Evolutionary conservation across 2,329 filamentous ascomycete genomes (phyloP), one percentile per base, ranked within the genome.

Genomic region (Monilinia polystroma): DNA sequence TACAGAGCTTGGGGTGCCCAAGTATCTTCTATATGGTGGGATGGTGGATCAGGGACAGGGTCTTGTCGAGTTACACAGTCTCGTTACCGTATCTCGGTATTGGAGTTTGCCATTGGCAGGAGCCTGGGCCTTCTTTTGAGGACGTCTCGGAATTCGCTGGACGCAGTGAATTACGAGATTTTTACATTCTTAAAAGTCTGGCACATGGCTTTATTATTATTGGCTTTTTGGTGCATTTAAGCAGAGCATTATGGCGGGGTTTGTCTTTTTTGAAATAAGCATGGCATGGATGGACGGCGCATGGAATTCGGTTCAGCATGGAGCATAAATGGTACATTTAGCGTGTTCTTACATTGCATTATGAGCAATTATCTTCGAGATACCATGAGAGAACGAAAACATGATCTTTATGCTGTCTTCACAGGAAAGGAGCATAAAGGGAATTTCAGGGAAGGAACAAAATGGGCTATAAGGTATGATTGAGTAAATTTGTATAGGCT

Each of bases 101-200:
- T 35, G 45, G 45, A 59, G 43, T 38, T 38, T 35, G 29, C 29
- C 32, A 60, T 60, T 18, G 32, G 58, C 45, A 51, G 32, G 32
- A 6, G 4, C 5, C 2, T 51, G 5, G 29, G 14, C 5, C 23
- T 38, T 38, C 4, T 10, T 38, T 38, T 10, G 45, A 35, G 8
- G 45, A 23, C 14, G 2, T 60, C 29, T 60, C 14, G 29, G 11
- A 14, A 45, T 60, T 23, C 2, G 20, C 58, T 60, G 45, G 58
- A 60, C 58, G 45, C 58, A 60, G 57, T 60, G 20, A 18, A 49
- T 4, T 4, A 5, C 23, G 43, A 23, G 32, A 10, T 32, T 18
- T 60, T n/a, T 35, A 32, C 6, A 16, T 47, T 14, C 35, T 7
- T 23, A 35, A 49, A 16, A 26, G 12, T 10, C 41, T 32, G 6